Base-by-base conservation (phyloP, 2,329 filamentous ascomycete species). In the Colletotrichum sublineola region DNA sequence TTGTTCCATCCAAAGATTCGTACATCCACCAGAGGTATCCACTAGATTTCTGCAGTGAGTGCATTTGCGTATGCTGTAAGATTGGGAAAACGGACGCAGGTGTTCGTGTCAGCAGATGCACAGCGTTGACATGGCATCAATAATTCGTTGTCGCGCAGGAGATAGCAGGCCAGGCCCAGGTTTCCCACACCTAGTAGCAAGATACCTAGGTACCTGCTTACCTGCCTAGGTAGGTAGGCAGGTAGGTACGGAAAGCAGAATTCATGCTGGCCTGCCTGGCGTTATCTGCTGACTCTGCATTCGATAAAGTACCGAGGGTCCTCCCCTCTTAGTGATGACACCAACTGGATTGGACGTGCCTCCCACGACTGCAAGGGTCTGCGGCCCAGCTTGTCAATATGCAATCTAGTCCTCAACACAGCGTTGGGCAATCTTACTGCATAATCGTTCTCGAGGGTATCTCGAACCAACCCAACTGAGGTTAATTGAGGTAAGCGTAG, bases 401-500 rank as follows among this genome's bases (percentile, higher is more conserved):
- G 66, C 56, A 66, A 67, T 48, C 42, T 48, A 46, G 44, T 46
- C 38, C 38, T 44, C 24, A 18, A 38, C 15, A 42, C 36, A 12
- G 18, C 31, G 66, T 60, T 70, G 38, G 31, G 38, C 38, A n/a
- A 52, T 63, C 18, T 31, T 36, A 50, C 44, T 15, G 31, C 48
- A 33, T 40, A 31, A 29, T 29, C 33, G 36, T 31, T 12, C 42
- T 52, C 11, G 18, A 63, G 33, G 46, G 61, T 40, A 63, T 63
- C 61, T 40, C 24, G 61, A 15, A 42, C 61, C 61, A 63, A 63
- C 46, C 56, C 61, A 38, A 63, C 20, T 63, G 38, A 53, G 61
- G 48, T 53, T 53, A 63, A 63, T 56, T 24, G 15, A 70, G 48
- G 55, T 52, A 71, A 71, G 68, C 68, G 50, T 67, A 38, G 58